Conservation (phyloP, 495 filamentous ascomycete species). For the Podospora appendiculata region DNA sequence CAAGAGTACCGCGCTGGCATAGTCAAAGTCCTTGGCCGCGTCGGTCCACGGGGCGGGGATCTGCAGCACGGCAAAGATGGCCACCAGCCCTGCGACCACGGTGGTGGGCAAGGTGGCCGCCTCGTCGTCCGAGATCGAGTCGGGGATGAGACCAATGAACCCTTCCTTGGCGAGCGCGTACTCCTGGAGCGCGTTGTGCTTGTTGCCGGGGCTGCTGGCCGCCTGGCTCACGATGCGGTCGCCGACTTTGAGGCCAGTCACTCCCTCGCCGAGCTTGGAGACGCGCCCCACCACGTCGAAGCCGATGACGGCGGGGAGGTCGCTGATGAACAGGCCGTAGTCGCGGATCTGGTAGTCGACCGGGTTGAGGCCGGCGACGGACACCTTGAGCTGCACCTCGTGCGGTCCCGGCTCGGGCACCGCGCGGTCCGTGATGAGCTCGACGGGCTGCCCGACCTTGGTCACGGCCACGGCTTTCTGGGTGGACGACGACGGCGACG, state of each 20-base stretch:
- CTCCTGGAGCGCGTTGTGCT: neutral
- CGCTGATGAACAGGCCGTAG: neutral
- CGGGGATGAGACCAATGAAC: neutral
- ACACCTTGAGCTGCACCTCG: neutral
- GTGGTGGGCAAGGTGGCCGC: neutral
- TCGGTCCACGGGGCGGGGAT: neutral
- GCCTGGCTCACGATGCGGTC: neutral
- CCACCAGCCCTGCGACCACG: neutral
- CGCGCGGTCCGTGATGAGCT: neutral
- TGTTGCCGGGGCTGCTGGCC: constrained; percentile 9
- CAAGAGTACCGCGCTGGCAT: neutral
- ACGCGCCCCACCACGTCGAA: neutral
- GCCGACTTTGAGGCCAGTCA: neutral
- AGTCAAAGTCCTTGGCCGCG: neutral
- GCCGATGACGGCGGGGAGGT: neutral
- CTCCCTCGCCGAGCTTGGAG: neutral
- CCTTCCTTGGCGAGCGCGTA: neutral
- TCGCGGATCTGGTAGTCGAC: neutral
- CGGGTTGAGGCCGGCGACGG: neutral
- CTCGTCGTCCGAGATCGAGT: neutral
- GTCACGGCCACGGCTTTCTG: too few species aligned
- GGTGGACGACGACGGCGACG: too few species aligned
- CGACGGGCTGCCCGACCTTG: neutral
- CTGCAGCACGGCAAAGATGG: neutral
- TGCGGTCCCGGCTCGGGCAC: neutral